phyloP scores from a whole-genome alignment of 805 yeast species.

The Hanseniaspora thailandica region DNA sequence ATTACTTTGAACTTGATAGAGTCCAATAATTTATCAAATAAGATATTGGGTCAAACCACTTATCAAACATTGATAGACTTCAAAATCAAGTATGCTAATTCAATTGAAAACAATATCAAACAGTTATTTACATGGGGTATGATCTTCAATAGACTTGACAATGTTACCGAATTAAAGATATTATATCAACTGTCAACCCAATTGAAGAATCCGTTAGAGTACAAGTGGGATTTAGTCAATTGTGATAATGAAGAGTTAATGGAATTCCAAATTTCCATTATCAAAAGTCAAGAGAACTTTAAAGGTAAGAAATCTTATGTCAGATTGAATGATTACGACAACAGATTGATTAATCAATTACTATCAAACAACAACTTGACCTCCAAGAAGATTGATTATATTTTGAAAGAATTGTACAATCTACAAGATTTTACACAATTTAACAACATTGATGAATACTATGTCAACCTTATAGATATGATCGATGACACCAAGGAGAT shows the following conservation, averaged over 20 bases:
- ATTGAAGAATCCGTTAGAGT: not conserved
- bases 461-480: not conserved
- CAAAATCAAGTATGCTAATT: not conserved
- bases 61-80: not conserved
- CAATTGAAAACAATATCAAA: not conserved
- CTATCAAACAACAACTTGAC: not conserved
- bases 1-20: not conserved
- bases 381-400: slow-evolving; percentile 6
- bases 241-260: not conserved
- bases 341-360: slow-evolving; percentile 2
- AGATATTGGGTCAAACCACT: not conserved
- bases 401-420: slow-evolving; percentile 6
- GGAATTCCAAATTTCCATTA: slow-evolving; percentile 6
- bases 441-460: not conserved
- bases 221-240: slow-evolving; percentile 8
- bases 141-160: not conserved
- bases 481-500: not conserved
- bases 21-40: not conserved
- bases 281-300: slow-evolving; percentile 3
- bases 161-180: not conserved
- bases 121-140: slow-evolving; percentile 7
- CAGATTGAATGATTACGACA: slow-evolving; percentile 10
- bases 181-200: not conserved
- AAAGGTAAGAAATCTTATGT: slow-evolving; percentile 3
- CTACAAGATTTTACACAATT: not conserved